phyloP scores from a whole-genome alignment of 2,329 filamentous ascomycete species.

The Lasiodiplodia hormozganensis region DNA sequence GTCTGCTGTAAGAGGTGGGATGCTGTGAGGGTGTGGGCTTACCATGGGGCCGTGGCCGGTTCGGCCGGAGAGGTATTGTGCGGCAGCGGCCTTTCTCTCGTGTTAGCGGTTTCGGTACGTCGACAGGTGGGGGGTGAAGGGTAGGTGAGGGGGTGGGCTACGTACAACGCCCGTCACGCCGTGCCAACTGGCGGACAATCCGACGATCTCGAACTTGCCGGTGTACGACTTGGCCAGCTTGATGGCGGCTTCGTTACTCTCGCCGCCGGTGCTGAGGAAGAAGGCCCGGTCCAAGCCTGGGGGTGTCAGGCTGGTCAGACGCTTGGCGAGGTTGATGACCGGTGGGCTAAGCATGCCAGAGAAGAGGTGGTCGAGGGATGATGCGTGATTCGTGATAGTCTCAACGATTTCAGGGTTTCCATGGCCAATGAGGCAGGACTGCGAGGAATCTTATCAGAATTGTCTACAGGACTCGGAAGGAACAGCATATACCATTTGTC shows the following conservation, averaged over 20 bases:
- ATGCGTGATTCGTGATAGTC: slow-evolving; percentile 38
- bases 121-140: background rate
- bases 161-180: slow-evolving; percentile 60
- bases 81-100: slow-evolving; percentile 48
- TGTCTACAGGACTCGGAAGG: background rate
- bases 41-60: slow-evolving; percentile 51
- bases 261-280: slow-evolving; percentile 45
- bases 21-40: slow-evolving; percentile 5
- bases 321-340: slow-evolving; percentile 42
- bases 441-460: background rate
- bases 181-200: slow-evolving; percentile 65
- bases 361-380: slow-evolving; percentile 44
- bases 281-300: slow-evolving; percentile 42
- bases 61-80: slow-evolving; percentile 62
- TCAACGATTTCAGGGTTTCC: slow-evolving; percentile 43
- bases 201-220: slow-evolving; percentile 70
- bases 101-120: background rate
- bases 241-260: slow-evolving; percentile 65
- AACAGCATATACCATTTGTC: slow-evolving; percentile 36
- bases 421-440: slow-evolving; percentile 40
- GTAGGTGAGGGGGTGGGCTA: background rate
- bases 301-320: slow-evolving; percentile 38
- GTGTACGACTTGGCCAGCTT: slow-evolving; percentile 70
- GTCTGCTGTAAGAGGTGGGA: background rate
- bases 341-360: slow-evolving; percentile 46